Evolutionary conservation across 108 stramenopile genomes (phyloP).

Genomic region (Cyclotella atomus): DNA sequence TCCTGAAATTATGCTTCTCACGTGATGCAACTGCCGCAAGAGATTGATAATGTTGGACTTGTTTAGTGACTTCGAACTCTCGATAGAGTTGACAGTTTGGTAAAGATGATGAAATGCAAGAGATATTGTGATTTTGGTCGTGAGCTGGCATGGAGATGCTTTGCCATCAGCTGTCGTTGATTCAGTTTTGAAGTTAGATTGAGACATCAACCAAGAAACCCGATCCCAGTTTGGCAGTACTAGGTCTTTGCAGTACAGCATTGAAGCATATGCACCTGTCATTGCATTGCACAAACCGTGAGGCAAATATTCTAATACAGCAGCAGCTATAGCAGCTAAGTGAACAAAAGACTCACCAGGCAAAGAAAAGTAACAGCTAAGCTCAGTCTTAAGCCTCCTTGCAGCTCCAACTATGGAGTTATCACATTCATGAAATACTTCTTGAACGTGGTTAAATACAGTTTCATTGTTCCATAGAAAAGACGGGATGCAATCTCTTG

Average conservation of each 20-base stretch:
- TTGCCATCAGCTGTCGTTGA: too few species aligned
- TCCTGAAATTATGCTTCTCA: not conserved
- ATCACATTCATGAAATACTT: conserved; percentile 35
- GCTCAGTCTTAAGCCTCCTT: conserved; percentile 24
- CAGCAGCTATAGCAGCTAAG: not conserved
- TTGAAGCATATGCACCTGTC: conserved; percentile 34
- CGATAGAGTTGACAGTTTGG: conserved; percentile 21
- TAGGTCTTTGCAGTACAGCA: conserved; percentile 32
- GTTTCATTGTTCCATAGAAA: conserved; percentile 33
- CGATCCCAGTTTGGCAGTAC: conserved; percentile 38
- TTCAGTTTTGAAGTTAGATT: conserved; percentile 20
- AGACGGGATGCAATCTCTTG: conserved; percentile 32
- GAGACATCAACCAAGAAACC: conserved; percentile 35
- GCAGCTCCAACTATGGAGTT: conserved; percentile 44
- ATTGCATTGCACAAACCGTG: not conserved
- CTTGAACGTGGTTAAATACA: conserved; percentile 25
- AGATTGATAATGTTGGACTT: not conserved
- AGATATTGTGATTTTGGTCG: conserved; percentile 24
- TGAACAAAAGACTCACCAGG: conserved; percentile 18
- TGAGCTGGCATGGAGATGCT: too few species aligned
- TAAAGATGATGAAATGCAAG: conserved; percentile 29
- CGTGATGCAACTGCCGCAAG: not conserved
- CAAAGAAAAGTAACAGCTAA: conserved; percentile 35
- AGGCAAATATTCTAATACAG: not conserved
- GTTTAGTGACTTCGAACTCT: conserved; percentile 1